These are phyloP conservation scores for Blepharisma japonicum DNA, from an alignment of 73 alveolate species.

Conservation along the genomic window DNA sequence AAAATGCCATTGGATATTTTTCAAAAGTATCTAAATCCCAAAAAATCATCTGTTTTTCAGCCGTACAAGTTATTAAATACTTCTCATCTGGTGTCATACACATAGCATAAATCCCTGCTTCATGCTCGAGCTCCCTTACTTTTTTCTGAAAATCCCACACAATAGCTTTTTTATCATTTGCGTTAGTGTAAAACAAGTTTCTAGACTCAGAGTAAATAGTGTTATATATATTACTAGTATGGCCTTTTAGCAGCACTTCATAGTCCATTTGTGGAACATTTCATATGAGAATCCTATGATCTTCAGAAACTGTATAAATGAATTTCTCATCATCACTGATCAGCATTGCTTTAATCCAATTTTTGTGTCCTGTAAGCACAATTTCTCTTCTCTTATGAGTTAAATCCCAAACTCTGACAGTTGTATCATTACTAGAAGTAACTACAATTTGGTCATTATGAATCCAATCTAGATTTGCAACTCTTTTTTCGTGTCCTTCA, in stretches of 20 bases:
- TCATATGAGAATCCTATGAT: not conserved
- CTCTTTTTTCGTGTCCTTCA: not conserved
- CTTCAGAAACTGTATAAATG: not conserved
- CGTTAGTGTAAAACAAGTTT: not conserved
- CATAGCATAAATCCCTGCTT: not conserved
- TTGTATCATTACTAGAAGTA: not conserved
- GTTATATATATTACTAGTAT: not conserved
- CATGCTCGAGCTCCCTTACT: not conserved
- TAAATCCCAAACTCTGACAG: slow-evolving; percentile 2
- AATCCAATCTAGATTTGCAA: not conserved
- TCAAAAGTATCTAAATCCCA: not conserved
- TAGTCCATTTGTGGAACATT: not conserved
- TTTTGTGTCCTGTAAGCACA: not conserved
- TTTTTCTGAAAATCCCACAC: not conserved
- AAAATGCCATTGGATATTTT: not conserved
- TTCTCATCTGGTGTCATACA: not conserved
- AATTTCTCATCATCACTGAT: not conserved
- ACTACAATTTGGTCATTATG: not conserved
- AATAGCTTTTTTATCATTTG: too few relatives aligned
- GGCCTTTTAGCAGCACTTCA: not conserved
- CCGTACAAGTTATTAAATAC: not conserved
- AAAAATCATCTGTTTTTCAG: not conserved
- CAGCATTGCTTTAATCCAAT: not conserved
- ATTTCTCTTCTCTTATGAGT: not conserved
- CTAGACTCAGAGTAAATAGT: not conserved